phyloP scores from a whole-genome alignment of 768 basidiomycete genomes.

The Suillus weaverae region DNA sequence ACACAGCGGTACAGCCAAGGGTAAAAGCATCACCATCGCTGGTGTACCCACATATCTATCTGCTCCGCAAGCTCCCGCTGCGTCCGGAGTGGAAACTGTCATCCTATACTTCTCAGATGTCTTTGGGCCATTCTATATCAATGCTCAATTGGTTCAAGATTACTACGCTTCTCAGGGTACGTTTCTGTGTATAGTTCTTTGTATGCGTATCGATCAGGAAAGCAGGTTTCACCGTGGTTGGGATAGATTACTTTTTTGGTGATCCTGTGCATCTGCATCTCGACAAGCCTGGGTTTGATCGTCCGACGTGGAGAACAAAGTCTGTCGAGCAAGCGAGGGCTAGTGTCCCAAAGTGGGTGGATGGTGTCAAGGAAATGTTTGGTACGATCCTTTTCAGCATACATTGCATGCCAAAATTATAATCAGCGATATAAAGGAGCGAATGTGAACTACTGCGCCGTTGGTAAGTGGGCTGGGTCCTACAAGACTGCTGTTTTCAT shows the following conservation, averaged over 20 bases:
- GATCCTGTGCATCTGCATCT: constrained; percentile 47
- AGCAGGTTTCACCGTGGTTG: constrained; percentile 57
- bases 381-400: constrained; percentile 36
- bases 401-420: constrained; percentile 1
- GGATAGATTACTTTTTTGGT: constrained; percentile 65
- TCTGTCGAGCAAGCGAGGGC: constrained; percentile 37
- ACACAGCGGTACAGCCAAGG: constrained; percentile 49
- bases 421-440: constrained; percentile 13
- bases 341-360: constrained; percentile 50
- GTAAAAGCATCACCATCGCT: constrained; percentile 34
- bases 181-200: not conserved
- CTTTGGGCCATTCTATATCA: constrained; percentile 57
- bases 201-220: not conserved
- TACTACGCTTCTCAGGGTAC: constrained; percentile 61
- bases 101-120: constrained; percentile 61
- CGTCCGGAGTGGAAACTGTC: constrained; percentile 39
- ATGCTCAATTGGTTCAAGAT: constrained; percentile 61
- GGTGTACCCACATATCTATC: constrained; percentile 56
- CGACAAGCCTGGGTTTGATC: constrained; percentile 38
- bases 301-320: constrained; percentile 43
- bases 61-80: constrained; percentile 35
- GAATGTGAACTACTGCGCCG: constrained; percentile 44
- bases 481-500: not conserved
- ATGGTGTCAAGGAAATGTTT: constrained; percentile 47
- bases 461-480: constrained; percentile 35